Base-by-base conservation (phyloP, 108 stramenopile genomes). In the Skeletonema potamos region DNA sequence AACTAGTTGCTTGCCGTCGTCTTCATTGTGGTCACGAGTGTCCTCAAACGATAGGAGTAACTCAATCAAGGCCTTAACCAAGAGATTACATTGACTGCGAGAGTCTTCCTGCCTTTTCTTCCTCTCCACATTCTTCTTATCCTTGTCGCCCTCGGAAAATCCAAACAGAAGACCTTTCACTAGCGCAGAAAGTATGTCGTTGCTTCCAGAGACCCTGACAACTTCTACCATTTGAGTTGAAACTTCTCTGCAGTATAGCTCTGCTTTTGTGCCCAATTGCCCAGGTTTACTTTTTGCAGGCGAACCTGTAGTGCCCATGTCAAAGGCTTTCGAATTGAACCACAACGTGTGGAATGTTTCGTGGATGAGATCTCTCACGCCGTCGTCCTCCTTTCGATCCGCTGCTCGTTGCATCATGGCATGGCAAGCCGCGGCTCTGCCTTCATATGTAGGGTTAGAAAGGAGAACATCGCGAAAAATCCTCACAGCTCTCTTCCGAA, bases 171-270 rank as follows among this genome's bases (percentile, higher is more conserved):
- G 79, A 27, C 94, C 94, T 30, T 82, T 70, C 2, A 97, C 83
- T 11, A 98, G 86, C 29, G 66, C 68, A 24, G 86, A 83, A 57
- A 98, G 84, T 46, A 82, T 69, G 13, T 91, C 88, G 6, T 84
- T 73, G 65, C 85, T 85, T 70, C 87, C 84, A 9, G 87, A 82
- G 17, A 82, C 72, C 60, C 86, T 86, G 18, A 95, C 94, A 2
- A 96, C 95, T 68, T 96, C 94, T 26, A 98, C 91, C 93, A 98
- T 96, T 83, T 98, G 97, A 27, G 85, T 80, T 2, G 86, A 87
- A 27, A 87, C 72, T 79, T 83, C 75, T 73, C 77, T 44, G 61
- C 58, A 86, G 37, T 66, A 75, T 30, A 60, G 62, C 60, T 54
- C 73, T 73, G 58, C 75, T 36, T 66, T 56, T 8, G 34, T 75